Conservation (phyloP, 768 basidiomycete genomes). For the Russula olivacea region DNA sequence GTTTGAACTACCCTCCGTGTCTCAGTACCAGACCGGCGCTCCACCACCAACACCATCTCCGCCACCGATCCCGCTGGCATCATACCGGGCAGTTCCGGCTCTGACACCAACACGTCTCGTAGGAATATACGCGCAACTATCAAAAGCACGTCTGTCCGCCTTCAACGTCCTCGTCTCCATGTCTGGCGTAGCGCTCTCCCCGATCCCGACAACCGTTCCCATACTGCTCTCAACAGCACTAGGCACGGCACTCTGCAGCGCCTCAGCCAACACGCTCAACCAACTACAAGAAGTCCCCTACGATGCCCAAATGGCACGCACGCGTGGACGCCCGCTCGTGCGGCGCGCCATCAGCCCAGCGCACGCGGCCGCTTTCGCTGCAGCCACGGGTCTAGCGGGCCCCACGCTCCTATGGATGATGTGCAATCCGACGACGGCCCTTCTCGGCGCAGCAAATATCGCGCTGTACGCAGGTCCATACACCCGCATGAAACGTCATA, state of each 20-base stretch:
- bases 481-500: constrained; percentile 86
- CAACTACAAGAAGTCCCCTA: constrained; percentile 93
- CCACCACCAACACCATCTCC: neutral
- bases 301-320: constrained; percentile 94
- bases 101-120: constrained; percentile 50
- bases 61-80: constrained; percentile 19
- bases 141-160: constrained; percentile 77
- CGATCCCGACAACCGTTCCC: constrained; percentile 76
- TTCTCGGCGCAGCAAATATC: constrained; percentile 79
- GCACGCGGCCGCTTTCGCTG: constrained; percentile 78
- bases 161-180: constrained; percentile 86
- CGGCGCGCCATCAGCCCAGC: constrained; percentile 76
- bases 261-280: constrained; percentile 92
- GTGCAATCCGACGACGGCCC: constrained; percentile 81
- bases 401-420: constrained; percentile 71
- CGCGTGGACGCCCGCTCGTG: constrained; percentile 81
- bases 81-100: constrained; percentile 29
- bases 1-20: neutral
- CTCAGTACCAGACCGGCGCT: neutral
- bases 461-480: constrained; percentile 86
- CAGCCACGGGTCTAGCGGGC: constrained; percentile 70
- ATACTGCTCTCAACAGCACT: constrained; percentile 80
- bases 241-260: constrained; percentile 86
- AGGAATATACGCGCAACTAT: constrained; percentile 70
- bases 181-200: constrained; percentile 89